These are phyloP conservation scores for Tuber microsphaerosporum DNA, from an alignment of 495 filamentous ascomycete genomes.

Conservation along the genomic window DNA sequence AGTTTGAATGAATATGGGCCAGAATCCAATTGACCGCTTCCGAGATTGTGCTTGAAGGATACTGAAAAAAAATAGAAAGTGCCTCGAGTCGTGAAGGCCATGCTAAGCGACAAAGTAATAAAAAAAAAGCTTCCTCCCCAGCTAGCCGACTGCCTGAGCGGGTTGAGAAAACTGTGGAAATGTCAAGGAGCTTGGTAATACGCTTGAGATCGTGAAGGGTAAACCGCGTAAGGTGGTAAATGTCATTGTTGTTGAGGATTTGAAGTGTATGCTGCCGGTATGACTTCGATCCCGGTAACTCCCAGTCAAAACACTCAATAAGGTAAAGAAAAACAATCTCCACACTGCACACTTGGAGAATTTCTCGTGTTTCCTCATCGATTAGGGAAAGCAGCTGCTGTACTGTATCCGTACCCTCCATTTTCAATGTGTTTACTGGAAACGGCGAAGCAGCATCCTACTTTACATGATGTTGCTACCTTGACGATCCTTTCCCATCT, in stretches of 20 bases:
- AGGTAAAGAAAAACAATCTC: background rate
- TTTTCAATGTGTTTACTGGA: background rate
- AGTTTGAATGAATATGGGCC: background rate
- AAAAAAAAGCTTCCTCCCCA: background rate
- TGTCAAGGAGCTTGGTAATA: background rate
- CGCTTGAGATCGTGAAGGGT: background rate
- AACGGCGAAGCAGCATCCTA: no score
- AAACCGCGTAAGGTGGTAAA: background rate
- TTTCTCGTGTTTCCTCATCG: background rate
- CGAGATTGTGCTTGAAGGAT: background rate
- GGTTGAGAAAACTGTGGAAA: background rate
- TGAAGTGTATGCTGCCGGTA: background rate
- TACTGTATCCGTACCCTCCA: background rate
- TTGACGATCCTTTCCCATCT: no score
- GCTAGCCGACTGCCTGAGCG: background rate
- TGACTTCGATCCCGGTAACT: background rate
- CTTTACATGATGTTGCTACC: no score
- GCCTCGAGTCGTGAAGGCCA: background rate
- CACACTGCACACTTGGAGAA: background rate
- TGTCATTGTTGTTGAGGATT: background rate
- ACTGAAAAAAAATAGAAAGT: background rate
- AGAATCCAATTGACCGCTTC: background rate
- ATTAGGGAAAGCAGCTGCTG: background rate
- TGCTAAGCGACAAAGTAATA: background rate
- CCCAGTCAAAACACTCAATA: background rate